Conservation (phyloP, 139 green algal genomes). For the Eudorina sp. region DNA sequence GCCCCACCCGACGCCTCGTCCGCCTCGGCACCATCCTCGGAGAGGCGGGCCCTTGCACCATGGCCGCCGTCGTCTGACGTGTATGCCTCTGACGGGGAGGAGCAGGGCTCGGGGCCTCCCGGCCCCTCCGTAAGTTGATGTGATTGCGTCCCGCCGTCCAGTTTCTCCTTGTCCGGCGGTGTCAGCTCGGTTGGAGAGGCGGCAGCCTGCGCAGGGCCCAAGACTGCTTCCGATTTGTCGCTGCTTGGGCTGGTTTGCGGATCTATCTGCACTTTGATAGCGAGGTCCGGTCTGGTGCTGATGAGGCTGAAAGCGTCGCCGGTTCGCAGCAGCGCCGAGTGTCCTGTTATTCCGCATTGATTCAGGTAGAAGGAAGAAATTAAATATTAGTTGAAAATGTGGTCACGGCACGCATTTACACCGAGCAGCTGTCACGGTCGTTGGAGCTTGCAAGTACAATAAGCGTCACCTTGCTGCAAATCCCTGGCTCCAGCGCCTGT, state of each 20-base stretch:
- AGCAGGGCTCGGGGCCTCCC: background rate
- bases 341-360: background rate
- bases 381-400: background rate
- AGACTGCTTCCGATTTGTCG: too few relatives aligned
- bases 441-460: background rate
- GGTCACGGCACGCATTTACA: background rate
- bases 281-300: constrained; percentile 19
- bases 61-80: background rate
- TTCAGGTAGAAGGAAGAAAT: background rate
- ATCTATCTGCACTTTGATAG: background rate
- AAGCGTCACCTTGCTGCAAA: background rate
- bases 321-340: background rate
- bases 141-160: too few relatives aligned
- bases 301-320: constrained; percentile 27
- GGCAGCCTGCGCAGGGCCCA: too few relatives aligned
- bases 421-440: background rate
- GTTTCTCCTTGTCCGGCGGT: too few relatives aligned
- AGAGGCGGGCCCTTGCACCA: too few relatives aligned
- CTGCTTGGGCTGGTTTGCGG: too few relatives aligned
- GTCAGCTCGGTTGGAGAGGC: too few relatives aligned
- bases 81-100: background rate
- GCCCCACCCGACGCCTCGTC: background rate
- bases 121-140: too few relatives aligned
- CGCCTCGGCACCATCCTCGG: background rate
- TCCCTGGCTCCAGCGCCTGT: background rate